phyloP scores from a whole-genome alignment of 331 rosid species.

The Phaseolus coccineus region DNA sequence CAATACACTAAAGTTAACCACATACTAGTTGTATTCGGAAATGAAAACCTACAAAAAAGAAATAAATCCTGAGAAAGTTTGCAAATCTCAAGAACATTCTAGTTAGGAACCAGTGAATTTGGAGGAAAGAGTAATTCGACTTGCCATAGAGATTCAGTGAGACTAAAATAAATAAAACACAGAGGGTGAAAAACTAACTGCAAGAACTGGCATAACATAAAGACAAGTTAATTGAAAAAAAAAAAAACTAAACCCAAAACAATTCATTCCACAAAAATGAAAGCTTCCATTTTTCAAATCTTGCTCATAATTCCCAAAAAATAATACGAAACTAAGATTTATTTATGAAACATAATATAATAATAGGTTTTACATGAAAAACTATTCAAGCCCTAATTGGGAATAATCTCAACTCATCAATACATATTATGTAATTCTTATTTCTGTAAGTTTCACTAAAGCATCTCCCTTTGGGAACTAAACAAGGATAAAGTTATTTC shows the following conservation, averaged over 20 bases:
- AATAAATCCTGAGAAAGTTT: neutral
- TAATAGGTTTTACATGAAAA: neutral
- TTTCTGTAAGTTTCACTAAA: too few relatives aligned
- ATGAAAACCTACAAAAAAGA: neutral
- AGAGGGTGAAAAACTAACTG: neutral
- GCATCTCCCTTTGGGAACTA: too few relatives aligned
- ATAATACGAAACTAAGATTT: neutral
- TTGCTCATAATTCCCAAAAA: neutral
- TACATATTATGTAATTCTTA: too few relatives aligned
- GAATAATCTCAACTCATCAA: neutral
- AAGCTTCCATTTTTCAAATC: neutral
- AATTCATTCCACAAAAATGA: neutral
- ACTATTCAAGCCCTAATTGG: neutral
- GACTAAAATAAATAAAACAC: too few relatives aligned
- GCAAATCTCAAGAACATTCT: neutral
- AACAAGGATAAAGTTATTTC: too few relatives aligned
- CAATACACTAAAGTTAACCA: too few relatives aligned
- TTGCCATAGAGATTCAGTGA: too few relatives aligned
- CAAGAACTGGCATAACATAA: neutral
- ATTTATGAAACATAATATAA: neutral
- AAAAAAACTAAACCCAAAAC: neutral
- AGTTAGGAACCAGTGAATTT: neutral
- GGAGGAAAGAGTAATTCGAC: neutral
- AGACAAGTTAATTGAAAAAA: neutral
- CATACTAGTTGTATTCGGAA: neutral